Percentiles rank a stretch among this genome's conserved stretches.
Evolutionary conservation across 257 asterid species (phyloP).

Genomic region (Ilex asprella): DNA sequence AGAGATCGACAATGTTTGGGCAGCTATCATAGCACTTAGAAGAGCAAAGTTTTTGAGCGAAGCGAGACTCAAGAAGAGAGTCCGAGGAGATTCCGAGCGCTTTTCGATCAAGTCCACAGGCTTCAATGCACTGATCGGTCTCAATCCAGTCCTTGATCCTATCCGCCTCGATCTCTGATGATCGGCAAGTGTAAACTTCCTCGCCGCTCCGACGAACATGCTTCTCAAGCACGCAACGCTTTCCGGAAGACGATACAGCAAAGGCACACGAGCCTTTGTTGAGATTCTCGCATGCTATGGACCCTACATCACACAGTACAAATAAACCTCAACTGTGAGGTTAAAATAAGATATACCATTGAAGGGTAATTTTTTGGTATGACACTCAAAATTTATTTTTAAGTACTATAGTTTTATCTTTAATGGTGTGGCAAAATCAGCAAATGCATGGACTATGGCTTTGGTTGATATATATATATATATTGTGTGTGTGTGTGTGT

Average conservation of each 20-base stretch:
- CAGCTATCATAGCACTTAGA: constrained; percentile 30
- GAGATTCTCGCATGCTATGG: constrained; percentile 45
- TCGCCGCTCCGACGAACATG: constrained; percentile 35
- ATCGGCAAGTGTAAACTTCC: constrained; percentile 41
- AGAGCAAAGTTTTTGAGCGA: constrained; percentile 58
- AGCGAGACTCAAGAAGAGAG: constrained; percentile 46
- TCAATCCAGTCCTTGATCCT: constrained; percentile 43
- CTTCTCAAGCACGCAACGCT: constrained; percentile 69
- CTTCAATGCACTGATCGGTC: constrained; percentile 46
- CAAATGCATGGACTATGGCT: too few species aligned
- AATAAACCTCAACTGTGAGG: too few species aligned
- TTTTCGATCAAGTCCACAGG: constrained; percentile 55
- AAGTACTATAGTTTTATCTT: too few species aligned
- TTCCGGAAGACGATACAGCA: constrained; percentile 51
- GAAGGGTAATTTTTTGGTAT: too few species aligned
- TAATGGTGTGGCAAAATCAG: too few species aligned
- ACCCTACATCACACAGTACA: constrained; percentile 22
- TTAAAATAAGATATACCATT: too few species aligned
- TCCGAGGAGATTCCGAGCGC: constrained; percentile 82
- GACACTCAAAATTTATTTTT: too few species aligned
- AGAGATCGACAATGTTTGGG: too few species aligned
- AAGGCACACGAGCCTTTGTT: constrained; percentile 45
- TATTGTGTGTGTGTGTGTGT: background rate
- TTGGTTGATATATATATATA: too few species aligned
- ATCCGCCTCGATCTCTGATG: constrained; percentile 58